These are phyloP conservation scores for Boletus coccyginus DNA, from an alignment of 768 basidiomycete genomes.

Conservation along the genomic window DNA sequence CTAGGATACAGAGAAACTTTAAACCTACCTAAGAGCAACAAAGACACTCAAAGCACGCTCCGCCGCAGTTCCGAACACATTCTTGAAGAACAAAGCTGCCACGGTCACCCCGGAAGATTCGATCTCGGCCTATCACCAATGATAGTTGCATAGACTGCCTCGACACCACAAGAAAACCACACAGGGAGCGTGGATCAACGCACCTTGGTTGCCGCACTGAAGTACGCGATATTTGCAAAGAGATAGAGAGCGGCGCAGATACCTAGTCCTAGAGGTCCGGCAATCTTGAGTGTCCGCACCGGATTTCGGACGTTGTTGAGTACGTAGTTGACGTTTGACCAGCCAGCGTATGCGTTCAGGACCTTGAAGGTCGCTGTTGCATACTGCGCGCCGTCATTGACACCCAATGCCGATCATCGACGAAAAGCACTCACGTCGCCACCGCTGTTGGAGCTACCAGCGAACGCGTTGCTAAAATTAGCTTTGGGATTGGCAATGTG, in stretches of 20 bases:
- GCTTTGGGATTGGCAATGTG: slow-evolving; percentile 50
- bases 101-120: slow-evolving; percentile 49
- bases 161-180: neutral
- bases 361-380: slow-evolving; percentile 64
- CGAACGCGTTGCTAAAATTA: slow-evolving; percentile 58
- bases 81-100: slow-evolving; percentile 57
- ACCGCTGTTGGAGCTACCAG: slow-evolving; percentile 50
- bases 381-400: slow-evolving; percentile 37
- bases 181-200: neutral
- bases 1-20: neutral
- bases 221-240: slow-evolving; percentile 58
- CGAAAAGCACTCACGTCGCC: slow-evolving; percentile 37
- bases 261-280: slow-evolving; percentile 54
- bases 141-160: neutral
- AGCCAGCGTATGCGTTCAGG: slow-evolving; percentile 48
- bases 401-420: neutral
- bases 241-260: slow-evolving; percentile 54
- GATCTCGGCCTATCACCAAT: slow-evolving; percentile 39
- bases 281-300: slow-evolving; percentile 58
- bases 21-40: slow-evolving; percentile 50
- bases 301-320: slow-evolving; percentile 61
- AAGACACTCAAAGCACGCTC: slow-evolving; percentile 56
- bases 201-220: slow-evolving; percentile 36
- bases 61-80: slow-evolving; percentile 53
- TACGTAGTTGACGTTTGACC: slow-evolving; percentile 58